Evolutionary conservation across 78 protist genomes (phyloP).

Genomic region (Dictyostelium brefeldianum): DNA sequence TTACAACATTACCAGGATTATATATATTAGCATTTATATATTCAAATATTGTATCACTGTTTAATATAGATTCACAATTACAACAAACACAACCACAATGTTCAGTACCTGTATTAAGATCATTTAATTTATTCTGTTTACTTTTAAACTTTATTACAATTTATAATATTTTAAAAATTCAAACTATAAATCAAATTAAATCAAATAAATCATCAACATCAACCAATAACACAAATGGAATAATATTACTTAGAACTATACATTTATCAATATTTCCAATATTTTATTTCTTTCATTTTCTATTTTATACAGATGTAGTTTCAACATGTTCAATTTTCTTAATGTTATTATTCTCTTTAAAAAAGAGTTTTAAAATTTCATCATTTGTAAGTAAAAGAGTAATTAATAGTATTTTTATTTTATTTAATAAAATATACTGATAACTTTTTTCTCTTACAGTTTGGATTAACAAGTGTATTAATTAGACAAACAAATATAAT

Average conservation of each 20-base stretch:
- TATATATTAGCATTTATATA: conserved; percentile 25
- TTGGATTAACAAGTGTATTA: conserved; percentile 49
- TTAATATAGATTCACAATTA: background rate
- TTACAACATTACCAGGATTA: conserved; percentile 71
- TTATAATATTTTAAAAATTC: conserved; percentile 8
- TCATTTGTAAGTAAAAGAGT: conserved; percentile 8
- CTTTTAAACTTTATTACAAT: background rate
- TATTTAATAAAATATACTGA: background rate
- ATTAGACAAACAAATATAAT: conserved; percentile 69
- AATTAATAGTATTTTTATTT: background rate
- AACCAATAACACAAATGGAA: background rate
- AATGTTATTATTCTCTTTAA: conserved; percentile 14
- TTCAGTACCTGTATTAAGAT: background rate
- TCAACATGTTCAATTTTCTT: conserved; percentile 40
- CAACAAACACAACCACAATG: no score
- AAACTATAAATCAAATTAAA: background rate
- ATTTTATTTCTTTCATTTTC: conserved; percentile 37
- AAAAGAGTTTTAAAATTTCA: conserved; percentile 15
- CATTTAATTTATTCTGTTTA: conserved; percentile 13
- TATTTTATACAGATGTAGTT: conserved; percentile 69
- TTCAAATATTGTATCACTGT: background rate
- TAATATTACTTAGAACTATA: background rate
- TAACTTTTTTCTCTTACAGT: background rate
- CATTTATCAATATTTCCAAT: conserved; percentile 20
- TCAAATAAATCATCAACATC: background rate